Conservation (phyloP, 176 grass and related monocot species). For the Phoenix roebelenii region DNA sequence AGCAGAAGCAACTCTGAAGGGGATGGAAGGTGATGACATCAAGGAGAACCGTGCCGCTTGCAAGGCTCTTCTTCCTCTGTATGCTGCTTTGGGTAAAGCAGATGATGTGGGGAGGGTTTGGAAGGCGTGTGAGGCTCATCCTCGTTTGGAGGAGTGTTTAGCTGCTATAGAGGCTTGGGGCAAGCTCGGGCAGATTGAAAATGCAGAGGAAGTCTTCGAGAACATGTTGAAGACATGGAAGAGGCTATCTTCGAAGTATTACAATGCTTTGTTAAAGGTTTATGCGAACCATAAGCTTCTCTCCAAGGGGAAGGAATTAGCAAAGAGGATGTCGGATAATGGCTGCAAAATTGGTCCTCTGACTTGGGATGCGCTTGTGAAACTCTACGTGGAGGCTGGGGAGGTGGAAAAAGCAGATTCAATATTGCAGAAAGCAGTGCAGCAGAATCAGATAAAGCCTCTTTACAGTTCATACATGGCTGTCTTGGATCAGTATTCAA, state of each 20-base stretch:
- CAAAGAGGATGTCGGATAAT: slow-evolving; percentile 39
- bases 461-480: slow-evolving; percentile 36
- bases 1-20: slow-evolving; percentile 41
- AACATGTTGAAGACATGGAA: slow-evolving; percentile 21
- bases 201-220: slow-evolving; percentile 49
- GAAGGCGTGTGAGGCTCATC: slow-evolving; percentile 39
- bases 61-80: slow-evolving; percentile 37
- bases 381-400: slow-evolving; percentile 37
- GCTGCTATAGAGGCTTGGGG: slow-evolving; percentile 59
- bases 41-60: slow-evolving; percentile 42
- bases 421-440: slow-evolving; percentile 34
- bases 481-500: slow-evolving; percentile 50
- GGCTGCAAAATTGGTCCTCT: slow-evolving; percentile 18
- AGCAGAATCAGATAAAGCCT: slow-evolving; percentile 30
- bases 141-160: slow-evolving; percentile 26
- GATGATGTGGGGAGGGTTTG: slow-evolving; percentile 57
- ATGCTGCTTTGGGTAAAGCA: slow-evolving; percentile 42
- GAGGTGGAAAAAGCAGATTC: slow-evolving; percentile 53
- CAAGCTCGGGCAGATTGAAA: slow-evolving; percentile 38
- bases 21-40: slow-evolving; percentile 55
- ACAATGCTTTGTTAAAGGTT: slow-evolving; percentile 44
- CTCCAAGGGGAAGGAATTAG: slow-evolving; percentile 51
- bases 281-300: slow-evolving; percentile 50
- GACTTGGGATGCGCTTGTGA: slow-evolving; percentile 49
- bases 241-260: slow-evolving; percentile 15